These are phyloP conservation scores for Penicillium herquei DNA, from an alignment of 495 filamentous ascomycete species.

Conservation along the genomic window DNA sequence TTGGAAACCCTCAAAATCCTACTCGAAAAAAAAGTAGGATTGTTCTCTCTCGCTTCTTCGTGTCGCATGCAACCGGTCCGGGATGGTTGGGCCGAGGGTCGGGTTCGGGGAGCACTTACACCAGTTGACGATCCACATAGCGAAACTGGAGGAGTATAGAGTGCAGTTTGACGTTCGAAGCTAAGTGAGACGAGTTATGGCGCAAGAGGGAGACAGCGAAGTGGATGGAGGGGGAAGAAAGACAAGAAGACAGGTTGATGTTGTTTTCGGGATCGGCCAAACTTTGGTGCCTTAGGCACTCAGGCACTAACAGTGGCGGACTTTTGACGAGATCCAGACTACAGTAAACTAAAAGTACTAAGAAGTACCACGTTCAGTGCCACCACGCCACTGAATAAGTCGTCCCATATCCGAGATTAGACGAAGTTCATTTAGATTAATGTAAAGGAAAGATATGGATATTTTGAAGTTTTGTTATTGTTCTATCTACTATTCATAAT, in stretches of 20 bases:
- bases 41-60: neutral
- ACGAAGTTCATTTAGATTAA: too few relatives aligned
- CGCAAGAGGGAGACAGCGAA: conserved; percentile 7
- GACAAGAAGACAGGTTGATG: conserved; percentile 38
- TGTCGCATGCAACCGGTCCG: neutral
- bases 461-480: neutral
- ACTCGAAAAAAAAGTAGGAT: neutral
- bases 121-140: conserved; percentile 97
- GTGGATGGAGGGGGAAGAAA: conserved; percentile 26
- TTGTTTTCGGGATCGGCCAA: conserved; percentile 29
- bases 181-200: conserved; percentile 3
- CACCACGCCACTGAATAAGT: too few relatives aligned
- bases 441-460: too few relatives aligned
- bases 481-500: conserved; percentile 1
- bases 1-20: neutral
- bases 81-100: conserved; percentile 16
- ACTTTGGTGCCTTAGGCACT: conserved; percentile 22
- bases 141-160: conserved; percentile 25
- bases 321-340: conserved; percentile 4
- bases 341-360: too few relatives aligned
- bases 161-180: conserved; percentile 3
- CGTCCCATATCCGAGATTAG: too few relatives aligned
- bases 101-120: conserved; percentile 58
- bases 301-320: conserved; percentile 18
- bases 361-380: too few relatives aligned